Conservation (phyloP, 495 filamentous ascomycete genomes). For the Wilcoxina mikolae region DNA sequence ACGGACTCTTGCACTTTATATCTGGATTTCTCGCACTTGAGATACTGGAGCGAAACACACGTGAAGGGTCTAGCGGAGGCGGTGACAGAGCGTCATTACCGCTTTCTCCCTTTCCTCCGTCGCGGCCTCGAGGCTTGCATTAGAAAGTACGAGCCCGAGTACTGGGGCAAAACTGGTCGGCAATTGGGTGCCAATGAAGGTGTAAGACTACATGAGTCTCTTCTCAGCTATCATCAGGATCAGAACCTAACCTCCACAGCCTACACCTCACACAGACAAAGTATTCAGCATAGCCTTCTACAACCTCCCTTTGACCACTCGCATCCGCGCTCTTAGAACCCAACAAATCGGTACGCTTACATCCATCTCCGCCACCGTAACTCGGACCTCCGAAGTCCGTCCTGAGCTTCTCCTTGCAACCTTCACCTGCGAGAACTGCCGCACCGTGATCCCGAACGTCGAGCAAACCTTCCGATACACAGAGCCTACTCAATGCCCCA, state of each 20-base stretch:
- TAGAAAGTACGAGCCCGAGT: constrained; percentile 82
- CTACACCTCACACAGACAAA: constrained; percentile 77
- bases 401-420: constrained; percentile 86
- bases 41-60: constrained; percentile 37
- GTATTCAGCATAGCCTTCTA: constrained; percentile 91
- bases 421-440: constrained; percentile 80
- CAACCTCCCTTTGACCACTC: constrained; percentile 85
- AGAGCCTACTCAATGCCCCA: constrained; percentile 90
- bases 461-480: constrained; percentile 98
- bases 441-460: constrained; percentile 65
- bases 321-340: constrained; percentile 77
- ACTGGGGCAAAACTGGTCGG: constrained; percentile 38
- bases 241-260: constrained; percentile 34
- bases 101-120: constrained; percentile 84
- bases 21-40: constrained; percentile 82
- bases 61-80: constrained; percentile 65
- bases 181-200: constrained; percentile 15
- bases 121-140: constrained; percentile 84
- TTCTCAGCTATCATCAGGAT: not conserved
- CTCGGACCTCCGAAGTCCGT: constrained; percentile 87
- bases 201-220: constrained; percentile 12
- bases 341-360: constrained; percentile 81
- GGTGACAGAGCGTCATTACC: constrained; percentile 81
- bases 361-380: constrained; percentile 92
- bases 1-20: constrained; percentile 91